Percentiles rank a stretch among this genome's conserved stretches.
Conservation (phyloP, 1,139 yeast genomes). For the Wickerhamomyces sp. region DNA sequence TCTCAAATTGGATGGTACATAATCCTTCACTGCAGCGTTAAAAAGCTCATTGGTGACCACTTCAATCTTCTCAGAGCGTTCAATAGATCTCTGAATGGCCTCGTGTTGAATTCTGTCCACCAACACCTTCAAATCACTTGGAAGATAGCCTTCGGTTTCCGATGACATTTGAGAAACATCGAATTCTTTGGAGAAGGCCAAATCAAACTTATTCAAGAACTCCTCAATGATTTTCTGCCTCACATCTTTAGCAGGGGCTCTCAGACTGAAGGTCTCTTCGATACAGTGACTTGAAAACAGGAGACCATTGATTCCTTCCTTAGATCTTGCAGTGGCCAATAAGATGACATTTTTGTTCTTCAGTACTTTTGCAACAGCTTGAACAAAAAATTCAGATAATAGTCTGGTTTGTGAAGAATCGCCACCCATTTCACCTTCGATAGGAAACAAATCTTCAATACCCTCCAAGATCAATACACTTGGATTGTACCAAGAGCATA, state of each 20-base stretch:
- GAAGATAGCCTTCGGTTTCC: constrained; percentile 87
- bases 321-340: constrained; percentile 48
- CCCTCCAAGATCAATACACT: constrained; percentile 73
- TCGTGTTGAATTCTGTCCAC: constrained; percentile 75
- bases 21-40: constrained; percentile 56
- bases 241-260: constrained; percentile 65
- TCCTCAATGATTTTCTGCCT: constrained; percentile 48
- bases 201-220: constrained; percentile 33
- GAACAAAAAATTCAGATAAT: constrained; percentile 30
- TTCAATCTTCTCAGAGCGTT: constrained; percentile 15
- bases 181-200: constrained; percentile 31
- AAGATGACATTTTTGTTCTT: constrained; percentile 29
- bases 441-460: constrained; percentile 69
- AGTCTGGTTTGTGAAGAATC: constrained; percentile 49
- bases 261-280: constrained; percentile 56
- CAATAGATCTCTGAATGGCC: constrained; percentile 34
- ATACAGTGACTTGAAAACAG: constrained; percentile 67
- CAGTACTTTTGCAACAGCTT: constrained; percentile 34
- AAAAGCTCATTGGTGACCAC: constrained; percentile 33
- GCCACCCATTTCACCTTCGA: constrained; percentile 67
- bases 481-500: constrained; percentile 78
- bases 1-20: constrained; percentile 74
- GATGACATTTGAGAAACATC: constrained; percentile 68
- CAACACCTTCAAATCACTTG: constrained; percentile 70
- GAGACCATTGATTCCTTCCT: constrained; percentile 57